A percentile compares a stretch with the other conserved stretches of the same genome.
phyloP scores from a whole-genome alignment of 495 filamentous ascomycete species.

The Penicillium waksmanii region DNA sequence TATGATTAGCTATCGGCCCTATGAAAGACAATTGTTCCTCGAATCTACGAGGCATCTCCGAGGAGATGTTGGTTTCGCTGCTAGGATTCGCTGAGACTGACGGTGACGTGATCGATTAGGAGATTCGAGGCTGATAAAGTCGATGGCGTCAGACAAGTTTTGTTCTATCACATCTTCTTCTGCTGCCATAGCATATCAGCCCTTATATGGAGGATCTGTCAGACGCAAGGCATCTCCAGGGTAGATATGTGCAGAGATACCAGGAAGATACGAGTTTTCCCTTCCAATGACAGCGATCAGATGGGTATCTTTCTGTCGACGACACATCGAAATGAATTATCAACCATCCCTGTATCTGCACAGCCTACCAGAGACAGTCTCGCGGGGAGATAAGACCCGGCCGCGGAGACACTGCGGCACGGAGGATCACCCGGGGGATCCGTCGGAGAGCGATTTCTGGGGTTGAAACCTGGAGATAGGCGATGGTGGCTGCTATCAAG shows the following conservation, averaged over 20 bases:
- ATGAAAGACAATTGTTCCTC: not conserved
- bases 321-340: slow-evolving; percentile 21
- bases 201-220: not conserved
- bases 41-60: too few species aligned
- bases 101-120: not conserved
- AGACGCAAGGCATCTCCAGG: too few species aligned
- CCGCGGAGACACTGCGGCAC: not conserved
- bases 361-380: not conserved
- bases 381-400: slow-evolving; percentile 13
- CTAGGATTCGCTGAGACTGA: not conserved
- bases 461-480: slow-evolving; percentile 32
- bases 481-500: slow-evolving; percentile 12
- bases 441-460: slow-evolving; percentile 16
- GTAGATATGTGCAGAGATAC: too few species aligned
- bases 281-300: not conserved
- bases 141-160: slow-evolving; percentile 10
- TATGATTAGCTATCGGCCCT: not conserved
- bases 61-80: not conserved
- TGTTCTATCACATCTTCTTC: not conserved
- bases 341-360: not conserved
- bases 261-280: not conserved
- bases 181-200: not conserved
- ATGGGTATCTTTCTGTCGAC: not conserved
- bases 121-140: not conserved
- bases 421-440: slow-evolving; percentile 18